Percentiles rank a stretch among this genome's conserved stretches.
phyloP scores from a whole-genome alignment of 345 rosid species.

The Ceriops tagal region DNA sequence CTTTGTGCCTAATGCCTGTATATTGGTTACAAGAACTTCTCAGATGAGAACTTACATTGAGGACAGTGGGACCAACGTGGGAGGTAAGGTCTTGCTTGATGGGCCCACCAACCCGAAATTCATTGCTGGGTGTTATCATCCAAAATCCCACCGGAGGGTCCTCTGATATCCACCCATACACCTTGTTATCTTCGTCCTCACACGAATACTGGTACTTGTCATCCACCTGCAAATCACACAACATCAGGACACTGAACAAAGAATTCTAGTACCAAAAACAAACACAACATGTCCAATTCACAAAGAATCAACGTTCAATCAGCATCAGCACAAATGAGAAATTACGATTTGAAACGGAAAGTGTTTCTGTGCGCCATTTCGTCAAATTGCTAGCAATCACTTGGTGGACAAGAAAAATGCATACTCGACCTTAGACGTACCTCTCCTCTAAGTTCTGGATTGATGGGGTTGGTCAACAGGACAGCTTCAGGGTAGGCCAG shows the following conservation, averaged over 20 bases:
- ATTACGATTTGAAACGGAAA: background rate
- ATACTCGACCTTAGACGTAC: background rate
- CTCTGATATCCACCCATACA: constrained; percentile 21
- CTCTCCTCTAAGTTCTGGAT: constrained; percentile 11
- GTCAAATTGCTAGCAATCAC: background rate
- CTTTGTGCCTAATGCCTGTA: too few species aligned
- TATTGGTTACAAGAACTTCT: too few species aligned
- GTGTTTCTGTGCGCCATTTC: background rate
- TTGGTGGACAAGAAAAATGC: background rate
- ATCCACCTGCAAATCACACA: constrained; percentile 15
- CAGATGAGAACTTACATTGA: constrained; percentile 10
- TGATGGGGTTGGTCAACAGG: background rate
- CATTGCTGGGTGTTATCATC: constrained; percentile 17
- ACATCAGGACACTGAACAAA: background rate
- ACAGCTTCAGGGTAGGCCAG: constrained; percentile 24
- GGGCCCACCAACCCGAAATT: constrained; percentile 16
- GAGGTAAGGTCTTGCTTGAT: constrained; percentile 19
- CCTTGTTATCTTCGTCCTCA: constrained; percentile 18
- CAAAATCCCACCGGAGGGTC: constrained; percentile 15
- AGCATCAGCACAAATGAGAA: too few species aligned
- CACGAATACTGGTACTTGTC: constrained; percentile 25
- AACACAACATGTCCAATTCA: background rate
- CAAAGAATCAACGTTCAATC: background rate
- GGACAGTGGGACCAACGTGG: constrained; percentile 17
- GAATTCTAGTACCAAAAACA: background rate